phyloP scores from a whole-genome alignment of 106 monocot species.

The Ottelia alismoides region DNA sequence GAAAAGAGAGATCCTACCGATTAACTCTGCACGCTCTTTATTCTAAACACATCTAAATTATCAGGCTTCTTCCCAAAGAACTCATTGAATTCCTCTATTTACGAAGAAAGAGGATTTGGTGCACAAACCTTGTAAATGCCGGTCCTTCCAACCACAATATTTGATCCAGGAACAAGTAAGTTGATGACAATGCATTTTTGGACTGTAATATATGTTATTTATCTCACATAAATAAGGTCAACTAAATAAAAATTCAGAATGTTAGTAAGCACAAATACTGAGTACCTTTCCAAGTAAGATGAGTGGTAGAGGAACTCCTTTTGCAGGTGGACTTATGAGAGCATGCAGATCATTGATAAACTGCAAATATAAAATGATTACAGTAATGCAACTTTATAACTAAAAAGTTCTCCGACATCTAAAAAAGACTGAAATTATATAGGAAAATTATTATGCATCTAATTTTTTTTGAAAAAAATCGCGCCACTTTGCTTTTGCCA shows the following conservation, averaged over 20 bases:
- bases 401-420: too few relatives aligned
- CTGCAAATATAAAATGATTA: too few relatives aligned
- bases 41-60: too few relatives aligned
- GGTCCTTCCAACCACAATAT: constrained; percentile 80
- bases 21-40: constrained; percentile 58
- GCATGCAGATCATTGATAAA: constrained; percentile 88
- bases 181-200: constrained; percentile 86
- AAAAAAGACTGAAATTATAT: too few relatives aligned
- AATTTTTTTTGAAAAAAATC: too few relatives aligned
- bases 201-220: constrained; percentile 30
- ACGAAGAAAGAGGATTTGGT: neutral
- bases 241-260: neutral
- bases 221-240: too few relatives aligned
- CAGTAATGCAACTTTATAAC: too few relatives aligned
- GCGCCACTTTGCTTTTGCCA: too few relatives aligned
- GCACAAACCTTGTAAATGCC: constrained; percentile 75
- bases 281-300: constrained; percentile 35
- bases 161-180: constrained; percentile 95
- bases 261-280: neutral
- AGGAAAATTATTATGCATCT: too few relatives aligned
- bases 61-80: too few relatives aligned
- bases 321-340: constrained; percentile 62
- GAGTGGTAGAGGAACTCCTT: constrained; percentile 66
- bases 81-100: too few relatives aligned
- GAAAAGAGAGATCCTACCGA: constrained; percentile 61